Percentiles rank a stretch among this genome's conserved stretches.
phyloP scores from a whole-genome alignment of 1,284 basidiomycete species.

The Gymnopus androsaceus region DNA sequence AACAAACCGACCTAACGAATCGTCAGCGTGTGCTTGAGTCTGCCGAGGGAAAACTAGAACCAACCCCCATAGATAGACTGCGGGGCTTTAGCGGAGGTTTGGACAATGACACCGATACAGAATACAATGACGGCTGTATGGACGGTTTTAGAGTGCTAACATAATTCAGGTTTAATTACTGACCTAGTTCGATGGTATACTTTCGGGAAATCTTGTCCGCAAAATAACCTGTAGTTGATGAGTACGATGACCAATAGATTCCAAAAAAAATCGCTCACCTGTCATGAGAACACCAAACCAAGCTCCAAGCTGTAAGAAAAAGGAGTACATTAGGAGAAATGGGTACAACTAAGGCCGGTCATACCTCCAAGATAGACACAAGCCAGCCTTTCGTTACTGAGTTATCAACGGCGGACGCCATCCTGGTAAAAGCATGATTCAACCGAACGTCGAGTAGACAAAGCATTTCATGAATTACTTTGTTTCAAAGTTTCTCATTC shows the following conservation, averaged over 20 bases:
- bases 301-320: constrained; percentile 67
- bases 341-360: too few relatives aligned
- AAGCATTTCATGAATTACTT: constrained; percentile 10
- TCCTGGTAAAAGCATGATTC: constrained; percentile 32
- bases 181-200: constrained; percentile 68
- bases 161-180: constrained; percentile 15
- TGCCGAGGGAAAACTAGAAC: too few relatives aligned
- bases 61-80: constrained; percentile 72
- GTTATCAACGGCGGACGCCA: constrained; percentile 50
- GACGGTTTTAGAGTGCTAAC: not conserved
- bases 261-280: constrained; percentile 26
- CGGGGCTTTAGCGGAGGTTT: constrained; percentile 55
- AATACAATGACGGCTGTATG: constrained; percentile 61
- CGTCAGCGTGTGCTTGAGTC: too few relatives aligned
- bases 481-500: constrained; percentile 56
- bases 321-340: too few relatives aligned
- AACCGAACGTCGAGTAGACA: constrained; percentile 15
- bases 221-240: constrained; percentile 49
- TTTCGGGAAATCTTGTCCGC: constrained; percentile 75
- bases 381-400: constrained; percentile 59
- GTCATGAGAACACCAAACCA: constrained; percentile 74
- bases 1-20: constrained; percentile 75
- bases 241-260: not conserved
- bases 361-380: constrained; percentile 69
- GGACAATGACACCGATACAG: constrained; percentile 70